phyloP scores from a whole-genome alignment of 225 moss, liverwort and hornwort species.

The Bryum argenteum region DNA sequence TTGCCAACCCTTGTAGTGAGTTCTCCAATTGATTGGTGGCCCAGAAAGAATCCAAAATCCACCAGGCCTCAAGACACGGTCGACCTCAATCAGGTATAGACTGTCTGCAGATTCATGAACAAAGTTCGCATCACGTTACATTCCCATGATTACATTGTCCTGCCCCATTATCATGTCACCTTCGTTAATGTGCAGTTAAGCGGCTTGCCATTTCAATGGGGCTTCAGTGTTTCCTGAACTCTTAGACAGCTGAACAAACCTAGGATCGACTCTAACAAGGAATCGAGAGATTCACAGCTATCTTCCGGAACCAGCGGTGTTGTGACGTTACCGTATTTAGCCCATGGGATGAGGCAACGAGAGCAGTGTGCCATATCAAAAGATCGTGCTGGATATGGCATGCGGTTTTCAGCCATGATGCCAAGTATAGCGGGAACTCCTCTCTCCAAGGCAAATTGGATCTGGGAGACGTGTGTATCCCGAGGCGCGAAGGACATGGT shows the following conservation, averaged over 20 bases:
- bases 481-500: slow-evolving; percentile 69
- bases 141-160: background rate
- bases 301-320: slow-evolving; percentile 1
- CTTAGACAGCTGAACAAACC: background rate
- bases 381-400: slow-evolving; percentile 64
- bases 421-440: slow-evolving; percentile 65
- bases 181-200: background rate
- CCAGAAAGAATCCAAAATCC: slow-evolving; percentile 96
- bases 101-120: slow-evolving; percentile 59
- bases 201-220: background rate
- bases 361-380: slow-evolving; percentile 72
- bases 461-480: slow-evolving; percentile 65
- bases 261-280: background rate
- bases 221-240: background rate
- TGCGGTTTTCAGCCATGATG: slow-evolving; percentile 61
- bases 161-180: background rate
- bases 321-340: slow-evolving; percentile 38
- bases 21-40: slow-evolving; percentile 88
- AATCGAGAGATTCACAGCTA: background rate
- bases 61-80: slow-evolving; percentile 89
- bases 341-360: slow-evolving; percentile 67
- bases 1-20: slow-evolving; percentile 86
- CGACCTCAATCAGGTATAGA: slow-evolving; percentile 82
- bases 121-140: background rate
- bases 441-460: slow-evolving; percentile 67